Percentiles rank a stretch among this genome's conserved stretches.
These are phyloP conservation scores for Eimeria acervulina DNA, from an alignment of 169 alveolate genomes.

Conservation along the genomic window DNA sequence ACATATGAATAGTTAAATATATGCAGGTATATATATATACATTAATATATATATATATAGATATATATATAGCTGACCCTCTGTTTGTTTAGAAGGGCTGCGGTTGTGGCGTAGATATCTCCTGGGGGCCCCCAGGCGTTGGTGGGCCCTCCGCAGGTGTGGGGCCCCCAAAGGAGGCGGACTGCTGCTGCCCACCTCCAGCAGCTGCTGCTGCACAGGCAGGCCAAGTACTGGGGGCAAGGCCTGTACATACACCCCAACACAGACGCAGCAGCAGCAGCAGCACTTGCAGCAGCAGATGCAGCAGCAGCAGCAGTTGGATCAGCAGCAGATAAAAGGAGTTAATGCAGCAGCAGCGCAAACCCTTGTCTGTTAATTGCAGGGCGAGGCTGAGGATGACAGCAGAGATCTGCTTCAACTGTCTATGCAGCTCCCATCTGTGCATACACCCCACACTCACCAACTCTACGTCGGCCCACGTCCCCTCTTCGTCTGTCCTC, in stretches of 20 bases:
- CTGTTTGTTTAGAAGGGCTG: background rate
- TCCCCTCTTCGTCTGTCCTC: background rate
- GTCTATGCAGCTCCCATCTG: no score
- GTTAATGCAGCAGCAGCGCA: no score
- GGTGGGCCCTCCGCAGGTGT: background rate
- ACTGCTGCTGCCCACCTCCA: background rate
- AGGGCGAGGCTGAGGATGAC: no score
- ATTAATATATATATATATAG: no score
- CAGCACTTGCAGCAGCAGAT: background rate
- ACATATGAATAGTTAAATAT: no score
- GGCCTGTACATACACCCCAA: background rate
- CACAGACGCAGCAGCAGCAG: background rate
- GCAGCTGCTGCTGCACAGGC: slow-evolving; percentile 41
- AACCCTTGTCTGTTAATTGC: no score
- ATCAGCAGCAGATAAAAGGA: background rate
- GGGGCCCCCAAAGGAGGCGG: slow-evolving; percentile 60
- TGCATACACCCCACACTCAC: background rate
- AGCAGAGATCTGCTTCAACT: no score
- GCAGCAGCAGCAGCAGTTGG: background rate
- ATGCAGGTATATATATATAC: no score
- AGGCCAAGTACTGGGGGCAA: background rate
- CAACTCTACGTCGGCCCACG: background rate
- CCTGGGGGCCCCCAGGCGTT: background rate
- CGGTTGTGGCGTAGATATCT: background rate
- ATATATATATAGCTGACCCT: background rate